Evolutionary conservation across 1,284 basidiomycete species (phyloP).

Genomic region (Abortiporus biennis): DNA sequence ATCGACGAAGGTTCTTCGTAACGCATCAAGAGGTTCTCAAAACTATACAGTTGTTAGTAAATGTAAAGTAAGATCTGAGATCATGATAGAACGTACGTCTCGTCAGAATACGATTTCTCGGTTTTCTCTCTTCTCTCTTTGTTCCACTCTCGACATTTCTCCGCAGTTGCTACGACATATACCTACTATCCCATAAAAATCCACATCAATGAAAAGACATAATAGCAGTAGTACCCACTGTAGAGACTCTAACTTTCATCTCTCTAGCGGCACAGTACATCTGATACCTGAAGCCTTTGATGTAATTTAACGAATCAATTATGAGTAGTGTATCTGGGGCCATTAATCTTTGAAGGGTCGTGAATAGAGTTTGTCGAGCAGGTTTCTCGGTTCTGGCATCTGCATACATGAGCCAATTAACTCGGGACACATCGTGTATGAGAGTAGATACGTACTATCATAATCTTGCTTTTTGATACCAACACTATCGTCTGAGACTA

Average conservation of each 20-base stretch:
- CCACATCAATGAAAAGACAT: not conserved
- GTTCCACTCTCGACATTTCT: constrained; percentile 80
- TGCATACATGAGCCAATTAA: constrained; percentile 24
- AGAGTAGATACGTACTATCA: constrained; percentile 47
- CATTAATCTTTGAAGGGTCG: constrained; percentile 76
- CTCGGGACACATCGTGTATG: not conserved
- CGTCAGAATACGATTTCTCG: constrained; percentile 56
- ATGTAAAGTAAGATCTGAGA: not conserved
- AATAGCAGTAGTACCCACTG: constrained; percentile 50
- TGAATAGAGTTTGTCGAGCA: constrained; percentile 83
- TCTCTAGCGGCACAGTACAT: constrained; percentile 95
- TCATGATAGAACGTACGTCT: constrained; percentile 56
- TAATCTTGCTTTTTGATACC: constrained; percentile 67
- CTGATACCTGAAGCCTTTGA: constrained; percentile 97
- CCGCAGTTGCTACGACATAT: constrained; percentile 74
- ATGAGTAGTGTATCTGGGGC: constrained; percentile 76
- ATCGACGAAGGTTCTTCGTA: constrained; percentile 97
- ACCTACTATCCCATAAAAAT: constrained; percentile 40
- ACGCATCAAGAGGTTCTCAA: constrained; percentile 85
- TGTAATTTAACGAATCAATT: constrained; percentile 91
- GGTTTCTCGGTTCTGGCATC: constrained; percentile 86
- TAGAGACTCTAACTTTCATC: constrained; percentile 79
- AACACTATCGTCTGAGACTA: constrained; percentile 79
- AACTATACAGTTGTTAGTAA: constrained; percentile 37
- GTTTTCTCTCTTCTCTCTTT: constrained; percentile 37